These are phyloP conservation scores for Sugiyamaella xylanicola DNA, from an alignment of 1,139 yeast genomes.

Conservation along the genomic window DNA sequence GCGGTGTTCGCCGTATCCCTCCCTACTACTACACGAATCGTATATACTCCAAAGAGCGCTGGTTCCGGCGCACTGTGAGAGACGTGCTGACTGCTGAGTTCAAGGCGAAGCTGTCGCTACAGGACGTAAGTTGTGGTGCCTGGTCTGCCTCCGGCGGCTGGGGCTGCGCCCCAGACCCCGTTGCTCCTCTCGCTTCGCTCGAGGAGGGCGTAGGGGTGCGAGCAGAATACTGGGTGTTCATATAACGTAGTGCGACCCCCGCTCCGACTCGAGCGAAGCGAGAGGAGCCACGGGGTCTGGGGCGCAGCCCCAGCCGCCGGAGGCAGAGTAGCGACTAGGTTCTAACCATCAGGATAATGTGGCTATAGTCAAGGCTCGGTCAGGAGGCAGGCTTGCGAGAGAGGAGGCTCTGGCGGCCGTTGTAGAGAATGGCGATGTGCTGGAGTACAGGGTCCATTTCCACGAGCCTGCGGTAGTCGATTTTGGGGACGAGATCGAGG, in stretches of 20 bases:
- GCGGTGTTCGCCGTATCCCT: constrained; percentile 59
- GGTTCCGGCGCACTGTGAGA: constrained; percentile 79
- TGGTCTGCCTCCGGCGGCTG: background rate
- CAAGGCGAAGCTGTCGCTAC: constrained; percentile 65
- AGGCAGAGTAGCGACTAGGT: background rate
- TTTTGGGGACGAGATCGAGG: constrained; percentile 53
- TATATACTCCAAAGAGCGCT: constrained; percentile 84
- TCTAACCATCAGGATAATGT: constrained; percentile 4
- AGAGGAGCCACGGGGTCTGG: background rate
- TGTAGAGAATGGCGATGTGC: constrained; percentile 69
- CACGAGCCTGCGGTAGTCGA: constrained; percentile 90
- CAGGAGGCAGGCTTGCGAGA: background rate
- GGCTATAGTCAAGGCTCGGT: constrained; percentile 6
- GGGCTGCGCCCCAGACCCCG: background rate
- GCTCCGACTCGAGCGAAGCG: background rate
- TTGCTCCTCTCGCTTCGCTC: background rate
- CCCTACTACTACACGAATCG: constrained; percentile 86
- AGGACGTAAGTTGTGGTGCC: constrained; percentile 18
- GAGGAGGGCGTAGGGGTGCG: background rate
- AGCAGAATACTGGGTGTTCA: background rate
- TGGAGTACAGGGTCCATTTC: constrained; percentile 79
- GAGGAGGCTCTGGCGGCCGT: constrained; percentile 39
- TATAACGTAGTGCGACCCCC: no score
- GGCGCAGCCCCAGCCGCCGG: background rate
- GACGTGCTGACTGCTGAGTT: constrained; percentile 83